Conservation (phyloP, 805 yeast genomes). For the Yamadazyma scolyti region DNA sequence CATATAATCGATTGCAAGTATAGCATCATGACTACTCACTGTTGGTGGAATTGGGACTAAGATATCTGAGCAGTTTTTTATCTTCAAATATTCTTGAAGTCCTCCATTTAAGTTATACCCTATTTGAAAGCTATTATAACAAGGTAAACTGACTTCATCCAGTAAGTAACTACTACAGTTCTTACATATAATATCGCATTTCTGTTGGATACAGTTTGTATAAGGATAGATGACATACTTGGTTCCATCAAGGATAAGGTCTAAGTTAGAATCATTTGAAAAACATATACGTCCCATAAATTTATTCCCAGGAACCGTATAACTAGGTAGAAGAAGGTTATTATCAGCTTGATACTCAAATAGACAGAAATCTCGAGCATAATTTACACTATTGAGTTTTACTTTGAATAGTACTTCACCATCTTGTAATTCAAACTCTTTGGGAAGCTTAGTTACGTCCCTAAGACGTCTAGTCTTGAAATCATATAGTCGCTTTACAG, state of each 20-base stretch:
- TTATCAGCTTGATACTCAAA: slow-evolving; percentile 3
- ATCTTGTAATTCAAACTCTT: slow-evolving; percentile 16
- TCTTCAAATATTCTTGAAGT: slow-evolving; percentile 31
- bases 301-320: slow-evolving; percentile 32
- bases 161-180: slow-evolving; percentile 8
- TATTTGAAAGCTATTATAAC: slow-evolving; percentile 21
- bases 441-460: slow-evolving; percentile 22
- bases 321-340: neutral
- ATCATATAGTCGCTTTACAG: slow-evolving; percentile 25
- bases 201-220: slow-evolving; percentile 28
- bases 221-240: slow-evolving; percentile 33
- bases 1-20: slow-evolving; percentile 29
- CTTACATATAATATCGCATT: slow-evolving; percentile 14
- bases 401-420: slow-evolving; percentile 22
- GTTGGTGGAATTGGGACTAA: slow-evolving; percentile 23
- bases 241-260: slow-evolving; percentile 7
- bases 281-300: slow-evolving; percentile 26
- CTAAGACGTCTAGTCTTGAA: slow-evolving; percentile 13
- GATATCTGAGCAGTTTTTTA: slow-evolving; percentile 18
- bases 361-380: slow-evolving; percentile 20
- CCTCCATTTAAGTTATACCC: slow-evolving; percentile 39
- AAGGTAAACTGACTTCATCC: slow-evolving; percentile 11
- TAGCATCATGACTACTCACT: slow-evolving; percentile 34
- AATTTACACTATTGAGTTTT: slow-evolving; percentile 26
- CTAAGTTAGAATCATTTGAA: slow-evolving; percentile 8